A percentile compares a stretch with the other conserved stretches of the same genome.
These are phyloP conservation scores for Xenoacremonium recifei DNA, from an alignment of 2,329 filamentous ascomycete species.

Conservation along the genomic window DNA sequence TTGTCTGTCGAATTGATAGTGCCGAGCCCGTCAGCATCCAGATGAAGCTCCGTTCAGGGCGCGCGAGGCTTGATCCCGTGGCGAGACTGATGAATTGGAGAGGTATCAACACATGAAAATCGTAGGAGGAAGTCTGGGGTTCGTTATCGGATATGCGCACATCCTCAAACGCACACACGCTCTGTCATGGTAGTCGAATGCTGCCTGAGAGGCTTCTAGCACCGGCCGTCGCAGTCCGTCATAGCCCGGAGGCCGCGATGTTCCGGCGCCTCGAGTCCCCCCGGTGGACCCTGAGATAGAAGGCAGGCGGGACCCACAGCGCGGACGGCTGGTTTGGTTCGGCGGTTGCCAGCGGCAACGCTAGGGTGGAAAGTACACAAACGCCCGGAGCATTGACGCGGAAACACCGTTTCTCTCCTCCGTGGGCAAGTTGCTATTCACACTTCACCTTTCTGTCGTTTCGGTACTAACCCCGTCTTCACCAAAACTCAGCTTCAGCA, in stretches of 20 bases:
- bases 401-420: neutral
- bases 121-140: no score
- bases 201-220: neutral
- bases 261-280: constrained; percentile 2
- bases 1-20: constrained; percentile 13
- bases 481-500: constrained; percentile 19
- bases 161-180: no score
- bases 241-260: constrained; percentile 8
- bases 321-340: no score
- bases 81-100: no score
- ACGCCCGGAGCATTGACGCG: constrained; percentile 13
- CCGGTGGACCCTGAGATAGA: constrained; percentile 1
- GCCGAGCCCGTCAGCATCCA: no score
- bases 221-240: constrained; percentile 3
- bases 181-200: neutral
- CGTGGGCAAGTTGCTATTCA: neutral
- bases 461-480: constrained; percentile 7
- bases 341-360: constrained; percentile 34
- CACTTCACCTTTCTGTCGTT: neutral
- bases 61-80: no score
- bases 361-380: constrained; percentile 33
- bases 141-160: no score
- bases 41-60: no score
- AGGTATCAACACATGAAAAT: no score
- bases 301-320: no score